Conservation (phyloP, 257 asterid genomes). For the Forsythia suspensa region DNA sequence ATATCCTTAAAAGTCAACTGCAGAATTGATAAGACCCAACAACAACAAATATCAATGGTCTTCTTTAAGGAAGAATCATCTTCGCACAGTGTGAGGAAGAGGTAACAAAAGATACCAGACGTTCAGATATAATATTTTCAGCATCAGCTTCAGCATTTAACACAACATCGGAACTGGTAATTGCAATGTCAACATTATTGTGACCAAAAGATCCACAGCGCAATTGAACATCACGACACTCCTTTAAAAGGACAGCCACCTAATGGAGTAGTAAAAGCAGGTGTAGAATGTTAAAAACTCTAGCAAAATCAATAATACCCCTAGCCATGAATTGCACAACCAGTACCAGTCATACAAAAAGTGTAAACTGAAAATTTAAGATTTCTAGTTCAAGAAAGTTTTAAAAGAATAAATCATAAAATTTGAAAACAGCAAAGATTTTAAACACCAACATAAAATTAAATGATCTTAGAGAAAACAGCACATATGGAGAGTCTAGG, state of each 20-base stretch:
- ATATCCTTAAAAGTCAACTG: constrained; percentile 91
- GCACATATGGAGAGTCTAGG: neutral
- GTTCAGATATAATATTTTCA: constrained; percentile 48
- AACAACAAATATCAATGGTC: neutral
- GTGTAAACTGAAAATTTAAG: neutral
- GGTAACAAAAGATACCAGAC: constrained; percentile 44
- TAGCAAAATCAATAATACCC: neutral
- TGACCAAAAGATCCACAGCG: constrained; percentile 72
- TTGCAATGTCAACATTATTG: constrained; percentile 32
- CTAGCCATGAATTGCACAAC: neutral
- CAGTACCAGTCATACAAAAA: neutral
- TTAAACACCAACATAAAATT: neutral
- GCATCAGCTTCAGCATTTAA: constrained; percentile 35
- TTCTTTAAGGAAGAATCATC: constrained; percentile 1
- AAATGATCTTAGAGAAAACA: neutral
- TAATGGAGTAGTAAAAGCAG: constrained; percentile 24
- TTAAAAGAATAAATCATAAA: neutral
- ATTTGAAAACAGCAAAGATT: neutral
- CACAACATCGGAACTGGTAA: constrained; percentile 28
- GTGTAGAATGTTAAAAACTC: neutral
- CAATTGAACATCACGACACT: constrained; percentile 88
- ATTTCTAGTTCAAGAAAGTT: neutral
- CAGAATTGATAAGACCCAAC: constrained; percentile 19
- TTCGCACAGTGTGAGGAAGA: neutral
- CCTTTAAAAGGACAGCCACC: constrained; percentile 87